These are phyloP conservation scores for Dissophora ornata DNA, from an alignment of 192 early-diverging fungal genomes.

Conservation along the genomic window DNA sequence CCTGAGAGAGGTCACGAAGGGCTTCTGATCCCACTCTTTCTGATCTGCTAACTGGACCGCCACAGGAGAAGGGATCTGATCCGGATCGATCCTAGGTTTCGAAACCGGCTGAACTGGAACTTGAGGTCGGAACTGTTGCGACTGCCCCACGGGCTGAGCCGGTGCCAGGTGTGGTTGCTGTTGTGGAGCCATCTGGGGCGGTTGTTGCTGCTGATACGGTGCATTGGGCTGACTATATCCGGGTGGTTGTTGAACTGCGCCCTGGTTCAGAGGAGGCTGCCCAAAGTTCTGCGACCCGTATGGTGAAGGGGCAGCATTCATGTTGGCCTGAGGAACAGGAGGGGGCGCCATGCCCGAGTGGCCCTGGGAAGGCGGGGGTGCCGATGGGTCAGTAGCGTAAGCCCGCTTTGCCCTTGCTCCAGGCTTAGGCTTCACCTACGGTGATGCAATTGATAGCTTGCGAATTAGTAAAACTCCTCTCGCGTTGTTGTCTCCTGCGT, in stretches of 20 bases:
- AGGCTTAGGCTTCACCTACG: slow-evolving; percentile 27
- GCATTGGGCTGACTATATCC: slow-evolving; percentile 15
- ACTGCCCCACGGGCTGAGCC: slow-evolving; percentile 11
- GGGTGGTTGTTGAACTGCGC: background rate
- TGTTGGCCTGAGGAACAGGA: slow-evolving; percentile 15
- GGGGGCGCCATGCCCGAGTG: slow-evolving; percentile 19
- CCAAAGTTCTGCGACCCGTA: slow-evolving; percentile 25
- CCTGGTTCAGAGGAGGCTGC: slow-evolving; percentile 11
- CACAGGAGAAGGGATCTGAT: slow-evolving; percentile 92
- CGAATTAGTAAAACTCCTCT: background rate
- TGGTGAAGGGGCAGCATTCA: background rate
- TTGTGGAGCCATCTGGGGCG: slow-evolving; percentile 39
- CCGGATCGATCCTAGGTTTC: slow-evolving; percentile 87
- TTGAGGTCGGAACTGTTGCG: slow-evolving; percentile 32
- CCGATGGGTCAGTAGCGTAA: slow-evolving; percentile 33
- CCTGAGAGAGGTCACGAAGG: slow-evolving; percentile 79
- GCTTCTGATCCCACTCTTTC: slow-evolving; percentile 67
- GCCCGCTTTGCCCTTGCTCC: slow-evolving; percentile 50
- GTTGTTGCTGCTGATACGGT: slow-evolving; percentile 24
- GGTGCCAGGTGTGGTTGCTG: slow-evolving; percentile 17
- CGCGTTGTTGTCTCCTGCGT: background rate
- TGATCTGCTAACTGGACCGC: slow-evolving; percentile 89
- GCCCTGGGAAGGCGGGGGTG: slow-evolving; percentile 16
- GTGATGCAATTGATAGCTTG: too few relatives aligned
- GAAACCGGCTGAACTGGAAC: slow-evolving; percentile 38